A percentile compares a stretch with the other conserved stretches of the same genome.
Conservation (phyloP, 495 filamentous ascomycete genomes). For the Cercophora newfieldiana region DNA sequence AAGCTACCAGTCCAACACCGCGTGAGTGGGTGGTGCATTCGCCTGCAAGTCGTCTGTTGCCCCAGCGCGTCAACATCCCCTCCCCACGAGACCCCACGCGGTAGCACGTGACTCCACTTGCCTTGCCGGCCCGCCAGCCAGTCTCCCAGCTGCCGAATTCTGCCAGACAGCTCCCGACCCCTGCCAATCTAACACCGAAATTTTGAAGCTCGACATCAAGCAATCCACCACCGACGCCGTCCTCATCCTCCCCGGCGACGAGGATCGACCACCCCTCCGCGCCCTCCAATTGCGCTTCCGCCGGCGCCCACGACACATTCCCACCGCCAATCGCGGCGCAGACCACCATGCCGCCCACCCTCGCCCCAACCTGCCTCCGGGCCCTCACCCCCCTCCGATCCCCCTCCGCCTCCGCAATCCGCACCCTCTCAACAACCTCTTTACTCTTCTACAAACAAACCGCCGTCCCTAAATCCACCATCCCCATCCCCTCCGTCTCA, state of each 20-base stretch:
- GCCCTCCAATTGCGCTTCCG: background rate
- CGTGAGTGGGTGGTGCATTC: too few relatives aligned
- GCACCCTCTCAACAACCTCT: slow-evolving; percentile 30
- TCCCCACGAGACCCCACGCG: slow-evolving; percentile 16
- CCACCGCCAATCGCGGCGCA: background rate
- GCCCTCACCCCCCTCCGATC: slow-evolving; percentile 1
- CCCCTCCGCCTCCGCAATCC: slow-evolving; percentile 16
- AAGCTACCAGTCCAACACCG: too few relatives aligned
- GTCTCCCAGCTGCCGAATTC: slow-evolving; percentile 17
- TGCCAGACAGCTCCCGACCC: background rate
- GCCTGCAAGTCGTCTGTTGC: background rate
- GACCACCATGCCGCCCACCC: slow-evolving; percentile 10
- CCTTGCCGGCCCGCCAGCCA: background rate
- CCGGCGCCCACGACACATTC: background rate
- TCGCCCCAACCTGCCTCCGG: slow-evolving; percentile 21
- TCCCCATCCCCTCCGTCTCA: slow-evolving; percentile 31
- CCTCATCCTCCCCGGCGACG: background rate
- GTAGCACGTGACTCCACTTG: slow-evolving; percentile 24
- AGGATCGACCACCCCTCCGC: background rate
- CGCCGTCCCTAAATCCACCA: slow-evolving; percentile 27
- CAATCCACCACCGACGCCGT: background rate
- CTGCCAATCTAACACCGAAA: slow-evolving; percentile 14
- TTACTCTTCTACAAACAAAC: slow-evolving; percentile 27
- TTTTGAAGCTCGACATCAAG: slow-evolving; percentile 22
- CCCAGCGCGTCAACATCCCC: background rate